Evolutionary conservation across 345 rosid species (phyloP).

Genomic region (Noccaea caerulescens): DNA sequence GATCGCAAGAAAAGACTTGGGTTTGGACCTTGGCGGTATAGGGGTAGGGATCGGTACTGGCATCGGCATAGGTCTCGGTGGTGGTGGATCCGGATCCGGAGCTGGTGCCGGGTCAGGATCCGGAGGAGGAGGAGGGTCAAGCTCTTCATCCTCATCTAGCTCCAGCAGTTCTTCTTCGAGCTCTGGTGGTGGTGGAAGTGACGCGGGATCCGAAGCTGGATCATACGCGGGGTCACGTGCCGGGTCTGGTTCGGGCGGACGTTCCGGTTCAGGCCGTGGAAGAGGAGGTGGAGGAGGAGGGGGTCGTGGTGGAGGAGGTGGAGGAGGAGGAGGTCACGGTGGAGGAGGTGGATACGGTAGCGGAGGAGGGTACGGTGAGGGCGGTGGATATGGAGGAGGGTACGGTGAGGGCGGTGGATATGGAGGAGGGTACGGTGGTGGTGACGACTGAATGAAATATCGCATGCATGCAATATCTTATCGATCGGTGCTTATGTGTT

Average conservation of each 20-base stretch:
- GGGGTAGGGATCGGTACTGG: constrained; percentile 77
- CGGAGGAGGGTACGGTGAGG: constrained; percentile 46
- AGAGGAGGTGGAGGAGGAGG: constrained; percentile 40
- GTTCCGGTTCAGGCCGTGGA: constrained; percentile 40
- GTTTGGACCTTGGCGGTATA: constrained; percentile 74
- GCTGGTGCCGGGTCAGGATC: constrained; percentile 70
- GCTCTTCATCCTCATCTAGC: constrained; percentile 56
- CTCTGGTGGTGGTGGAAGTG: constrained; percentile 55
- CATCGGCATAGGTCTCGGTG: constrained; percentile 73
- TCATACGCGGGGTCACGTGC: constrained; percentile 70
- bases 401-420: constrained; percentile 45
- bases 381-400: constrained; percentile 45
- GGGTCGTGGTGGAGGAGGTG: constrained; percentile 29
- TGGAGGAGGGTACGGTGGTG: constrained; percentile 45
- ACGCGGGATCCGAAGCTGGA: constrained; percentile 71
- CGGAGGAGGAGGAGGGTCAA: constrained; percentile 56
- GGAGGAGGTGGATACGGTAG: constrained; percentile 42
- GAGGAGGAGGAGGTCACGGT: constrained; percentile 37
- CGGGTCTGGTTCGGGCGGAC: constrained; percentile 56
- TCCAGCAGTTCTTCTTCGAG: constrained; percentile 58
- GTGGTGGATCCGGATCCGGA: constrained; percentile 63
- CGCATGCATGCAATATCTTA: constrained; percentile 31
- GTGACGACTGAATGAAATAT: constrained; percentile 33
- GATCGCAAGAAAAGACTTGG: constrained; percentile 73
- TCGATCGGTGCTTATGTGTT: constrained; percentile 15